Evolutionary conservation across 768 basidiomycete species (phyloP).

Genomic region (Serendipita sp.): DNA sequence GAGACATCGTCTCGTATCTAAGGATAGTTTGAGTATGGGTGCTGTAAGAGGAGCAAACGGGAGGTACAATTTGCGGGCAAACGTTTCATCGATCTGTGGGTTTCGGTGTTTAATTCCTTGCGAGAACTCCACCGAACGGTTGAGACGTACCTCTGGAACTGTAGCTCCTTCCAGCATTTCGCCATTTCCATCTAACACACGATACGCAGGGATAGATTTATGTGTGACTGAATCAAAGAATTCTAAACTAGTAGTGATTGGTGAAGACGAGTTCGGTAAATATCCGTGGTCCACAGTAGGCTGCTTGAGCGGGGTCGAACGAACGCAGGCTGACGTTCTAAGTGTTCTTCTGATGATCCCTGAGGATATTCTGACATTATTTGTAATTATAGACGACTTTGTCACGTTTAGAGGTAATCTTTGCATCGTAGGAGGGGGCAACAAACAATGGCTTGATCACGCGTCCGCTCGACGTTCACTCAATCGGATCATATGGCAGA

Average conservation of each 20-base stretch:
- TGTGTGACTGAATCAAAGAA: conserved; percentile 69
- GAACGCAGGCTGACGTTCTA: too few species aligned
- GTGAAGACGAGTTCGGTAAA: conserved; percentile 33
- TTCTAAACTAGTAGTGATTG: conserved; percentile 48
- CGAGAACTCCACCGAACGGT: neutral
- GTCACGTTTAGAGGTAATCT: too few species aligned
- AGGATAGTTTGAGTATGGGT: conserved; percentile 1
- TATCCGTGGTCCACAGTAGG: conserved; percentile 15
- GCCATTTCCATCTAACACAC: conserved; percentile 71
- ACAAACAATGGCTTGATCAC: too few species aligned
- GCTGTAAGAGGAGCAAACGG: neutral
- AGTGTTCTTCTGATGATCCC: too few species aligned
- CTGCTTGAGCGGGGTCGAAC: neutral
- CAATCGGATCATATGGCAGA: too few species aligned
- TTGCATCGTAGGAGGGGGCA: too few species aligned
- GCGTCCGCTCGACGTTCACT: too few species aligned
- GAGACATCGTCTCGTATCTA: conserved; percentile 63
- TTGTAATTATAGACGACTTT: too few species aligned
- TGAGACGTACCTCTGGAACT: conserved; percentile 46
- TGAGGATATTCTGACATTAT: too few species aligned
- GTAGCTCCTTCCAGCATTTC: conserved; percentile 53
- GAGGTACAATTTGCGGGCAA: conserved; percentile 45
- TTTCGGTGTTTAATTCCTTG: neutral
- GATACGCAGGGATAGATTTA: conserved; percentile 65
- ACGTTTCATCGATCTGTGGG: conserved; percentile 44